A percentile compares a stretch with the other conserved stretches of the same genome.
These are phyloP conservation scores for Colletotrichum sp. DNA, from an alignment of 2,329 filamentous ascomycete genomes.

Conservation along the genomic window DNA sequence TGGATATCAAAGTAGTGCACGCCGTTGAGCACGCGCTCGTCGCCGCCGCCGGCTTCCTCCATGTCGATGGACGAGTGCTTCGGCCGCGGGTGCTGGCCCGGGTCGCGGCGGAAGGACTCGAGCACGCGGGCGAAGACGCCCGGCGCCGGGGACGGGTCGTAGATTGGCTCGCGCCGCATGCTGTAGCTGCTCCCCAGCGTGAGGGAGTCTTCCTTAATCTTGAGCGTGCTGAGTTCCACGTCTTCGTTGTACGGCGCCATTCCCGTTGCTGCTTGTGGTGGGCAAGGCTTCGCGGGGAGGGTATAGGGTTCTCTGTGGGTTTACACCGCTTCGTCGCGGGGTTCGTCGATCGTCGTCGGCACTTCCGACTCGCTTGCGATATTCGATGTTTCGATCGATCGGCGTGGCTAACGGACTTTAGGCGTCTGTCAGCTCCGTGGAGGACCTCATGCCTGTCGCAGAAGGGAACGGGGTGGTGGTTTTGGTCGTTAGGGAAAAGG, in stretches of 20 bases:
- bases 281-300: background rate
- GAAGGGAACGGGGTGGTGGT: background rate
- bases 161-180: conserved; percentile 56
- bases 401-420: background rate
- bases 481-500: background rate
- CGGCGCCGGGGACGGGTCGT: conserved; percentile 41
- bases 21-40: conserved; percentile 36
- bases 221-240: conserved; percentile 63
- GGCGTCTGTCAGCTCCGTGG: background rate
- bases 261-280: background rate
- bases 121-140: conserved; percentile 50
- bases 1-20: conserved; percentile 61
- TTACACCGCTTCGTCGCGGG: background rate
- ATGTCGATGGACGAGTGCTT: conserved; percentile 40
- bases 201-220: conserved; percentile 63
- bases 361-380: background rate
- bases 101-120: conserved; percentile 70
- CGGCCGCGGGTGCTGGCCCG: conserved; percentile 52
- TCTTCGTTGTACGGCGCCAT: conserved; percentile 45
- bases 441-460: conserved; percentile 10
- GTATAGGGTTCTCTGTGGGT: background rate
- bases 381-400: background rate
- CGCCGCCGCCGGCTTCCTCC: conserved; percentile 27
- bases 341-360: background rate
- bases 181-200: conserved; percentile 55